Conservation (phyloP, 2,329 filamentous ascomycete genomes). For the Xylariaceae sp. region DNA sequence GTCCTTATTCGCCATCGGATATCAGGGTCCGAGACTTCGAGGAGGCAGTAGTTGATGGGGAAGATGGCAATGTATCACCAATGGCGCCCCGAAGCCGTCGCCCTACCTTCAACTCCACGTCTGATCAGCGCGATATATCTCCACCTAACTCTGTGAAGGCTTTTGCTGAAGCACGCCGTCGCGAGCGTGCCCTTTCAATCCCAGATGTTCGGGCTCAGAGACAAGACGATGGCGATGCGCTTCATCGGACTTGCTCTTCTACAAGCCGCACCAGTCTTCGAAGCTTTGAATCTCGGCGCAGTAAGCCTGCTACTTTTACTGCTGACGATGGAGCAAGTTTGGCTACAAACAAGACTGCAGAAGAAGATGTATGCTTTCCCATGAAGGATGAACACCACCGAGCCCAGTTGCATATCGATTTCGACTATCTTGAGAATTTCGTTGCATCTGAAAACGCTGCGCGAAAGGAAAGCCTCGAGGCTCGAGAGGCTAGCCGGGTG, state of each 20-base stretch:
- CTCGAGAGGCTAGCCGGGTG: slow-evolving; percentile 49
- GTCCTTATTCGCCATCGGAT: slow-evolving; percentile 43
- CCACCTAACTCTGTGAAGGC: slow-evolving; percentile 97
- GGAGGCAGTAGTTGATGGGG: slow-evolving; percentile 80
- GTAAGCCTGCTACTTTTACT: slow-evolving; percentile 57
- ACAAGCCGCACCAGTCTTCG: slow-evolving; percentile 63
- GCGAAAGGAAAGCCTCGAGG: slow-evolving; percentile 53
- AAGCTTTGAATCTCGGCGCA: slow-evolving; percentile 42
- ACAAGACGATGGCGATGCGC: slow-evolving; percentile 53
- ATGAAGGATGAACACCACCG: slow-evolving; percentile 67
- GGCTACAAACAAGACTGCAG: slow-evolving; percentile 69
- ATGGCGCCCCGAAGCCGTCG: slow-evolving; percentile 52
- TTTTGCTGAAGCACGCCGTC: slow-evolving; percentile 86
- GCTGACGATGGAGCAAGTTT: slow-evolving; percentile 65
- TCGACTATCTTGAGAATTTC: slow-evolving; percentile 91
- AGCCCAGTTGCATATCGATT: slow-evolving; percentile 85
- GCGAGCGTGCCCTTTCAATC: slow-evolving; percentile 71
- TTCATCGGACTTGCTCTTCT: slow-evolving; percentile 73
- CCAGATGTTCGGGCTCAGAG: slow-evolving; percentile 47
- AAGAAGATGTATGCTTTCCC: slow-evolving; percentile 89
- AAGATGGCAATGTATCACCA: slow-evolving; percentile 53
- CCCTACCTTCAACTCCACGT: slow-evolving; percentile 58
- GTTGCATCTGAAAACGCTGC: slow-evolving; percentile 64
- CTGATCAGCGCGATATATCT: slow-evolving; percentile 71
- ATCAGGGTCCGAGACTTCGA: slow-evolving; percentile 78